Evolutionary conservation across 1,139 yeast genomes (phyloP).

Genomic region (Lodderomyces beijingensis): DNA sequence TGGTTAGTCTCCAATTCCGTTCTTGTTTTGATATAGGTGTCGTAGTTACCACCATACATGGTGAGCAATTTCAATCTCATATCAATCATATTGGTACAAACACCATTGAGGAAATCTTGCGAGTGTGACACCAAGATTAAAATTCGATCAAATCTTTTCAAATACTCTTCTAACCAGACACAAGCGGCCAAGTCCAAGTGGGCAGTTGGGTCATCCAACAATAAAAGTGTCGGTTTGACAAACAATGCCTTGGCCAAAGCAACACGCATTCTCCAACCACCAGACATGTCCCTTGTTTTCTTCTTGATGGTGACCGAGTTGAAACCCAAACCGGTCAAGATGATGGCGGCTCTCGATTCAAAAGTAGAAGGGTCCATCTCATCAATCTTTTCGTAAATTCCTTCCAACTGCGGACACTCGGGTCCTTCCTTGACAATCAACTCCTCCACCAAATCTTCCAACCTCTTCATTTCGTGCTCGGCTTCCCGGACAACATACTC

Average conservation of each 20-base stretch:
- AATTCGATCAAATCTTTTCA: conserved; percentile 89
- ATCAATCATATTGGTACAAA: conserved; percentile 95
- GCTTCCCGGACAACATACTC: conserved; percentile 98
- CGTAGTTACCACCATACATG: conserved; percentile 97
- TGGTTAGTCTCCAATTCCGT: conserved; percentile 92
- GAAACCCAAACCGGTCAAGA: conserved; percentile 96
- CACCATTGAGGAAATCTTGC: conserved; percentile 99
- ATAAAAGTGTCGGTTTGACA: conserved; percentile 81
- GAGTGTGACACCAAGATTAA: conserved; percentile 96
- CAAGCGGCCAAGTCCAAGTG: conserved; percentile 99
- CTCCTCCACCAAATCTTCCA: conserved; percentile 90
- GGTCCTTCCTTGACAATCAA: conserved; percentile 90
- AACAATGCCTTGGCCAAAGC: conserved; percentile 82
- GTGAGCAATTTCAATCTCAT: conserved; percentile 76
- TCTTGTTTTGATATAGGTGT: conserved; percentile 92
- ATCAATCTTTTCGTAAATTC: conserved; percentile 91
- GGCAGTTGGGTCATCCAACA: conserved; percentile 98
- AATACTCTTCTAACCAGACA: conserved; percentile 99
- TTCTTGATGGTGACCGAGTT: conserved; percentile 72
- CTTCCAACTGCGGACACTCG: conserved; percentile 81
- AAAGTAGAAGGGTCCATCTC: conserved; percentile 94
- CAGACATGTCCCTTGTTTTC: conserved; percentile 98
- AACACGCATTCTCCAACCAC: conserved; percentile 96
- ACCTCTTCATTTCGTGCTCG: conserved; percentile 81
- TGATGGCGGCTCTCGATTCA: conserved; percentile 94